These are phyloP conservation scores for Ogataea salicorniae DNA, from an alignment of 805 yeast species.

Conservation along the genomic window DNA sequence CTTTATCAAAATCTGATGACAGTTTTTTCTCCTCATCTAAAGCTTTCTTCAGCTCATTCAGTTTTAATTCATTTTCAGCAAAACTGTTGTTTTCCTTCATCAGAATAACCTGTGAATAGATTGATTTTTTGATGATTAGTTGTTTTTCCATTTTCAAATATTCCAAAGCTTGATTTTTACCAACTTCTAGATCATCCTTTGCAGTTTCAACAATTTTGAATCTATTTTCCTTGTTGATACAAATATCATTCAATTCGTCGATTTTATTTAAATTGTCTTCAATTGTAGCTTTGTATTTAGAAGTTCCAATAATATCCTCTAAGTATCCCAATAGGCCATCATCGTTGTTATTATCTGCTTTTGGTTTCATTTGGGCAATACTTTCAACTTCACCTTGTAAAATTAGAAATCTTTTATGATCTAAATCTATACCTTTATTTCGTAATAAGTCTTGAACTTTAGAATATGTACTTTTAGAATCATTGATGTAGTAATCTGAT, in stretches of 20 bases:
- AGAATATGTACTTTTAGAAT: slow-evolving; percentile 62
- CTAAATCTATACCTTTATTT: slow-evolving; percentile 85
- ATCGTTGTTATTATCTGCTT: slow-evolving; percentile 86
- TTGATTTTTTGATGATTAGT: slow-evolving; percentile 46
- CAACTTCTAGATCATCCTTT: slow-evolving; percentile 51
- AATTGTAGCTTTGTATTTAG: slow-evolving; percentile 72
- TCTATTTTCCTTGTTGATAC: slow-evolving; percentile 75
- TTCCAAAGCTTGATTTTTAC: slow-evolving; percentile 63
- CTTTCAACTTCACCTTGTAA: slow-evolving; percentile 98
- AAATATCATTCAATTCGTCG: slow-evolving; percentile 73
- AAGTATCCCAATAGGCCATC: slow-evolving; percentile 92
- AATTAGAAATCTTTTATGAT: slow-evolving; percentile 90
- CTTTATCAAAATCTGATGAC: slow-evolving; percentile 35
- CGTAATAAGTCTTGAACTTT: slow-evolving; percentile 72
- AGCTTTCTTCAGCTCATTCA: slow-evolving; percentile 35
- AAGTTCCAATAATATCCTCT: slow-evolving; percentile 95
- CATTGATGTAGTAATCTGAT: slow-evolving; percentile 75
- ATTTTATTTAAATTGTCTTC: slow-evolving; percentile 56
- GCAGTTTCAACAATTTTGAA: slow-evolving; percentile 78
- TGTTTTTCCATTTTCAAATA: slow-evolving; percentile 62
- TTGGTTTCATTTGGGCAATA: slow-evolving; percentile 97
- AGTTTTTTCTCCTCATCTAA: slow-evolving; percentile 40
- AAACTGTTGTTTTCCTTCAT: slow-evolving; percentile 36
- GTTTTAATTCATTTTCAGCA: slow-evolving; percentile 30
- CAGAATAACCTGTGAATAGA: slow-evolving; percentile 50